Evolutionary conservation across 2,329 filamentous ascomycete genomes (phyloP).

Genomic region (Trichoderma atroviride): DNA sequence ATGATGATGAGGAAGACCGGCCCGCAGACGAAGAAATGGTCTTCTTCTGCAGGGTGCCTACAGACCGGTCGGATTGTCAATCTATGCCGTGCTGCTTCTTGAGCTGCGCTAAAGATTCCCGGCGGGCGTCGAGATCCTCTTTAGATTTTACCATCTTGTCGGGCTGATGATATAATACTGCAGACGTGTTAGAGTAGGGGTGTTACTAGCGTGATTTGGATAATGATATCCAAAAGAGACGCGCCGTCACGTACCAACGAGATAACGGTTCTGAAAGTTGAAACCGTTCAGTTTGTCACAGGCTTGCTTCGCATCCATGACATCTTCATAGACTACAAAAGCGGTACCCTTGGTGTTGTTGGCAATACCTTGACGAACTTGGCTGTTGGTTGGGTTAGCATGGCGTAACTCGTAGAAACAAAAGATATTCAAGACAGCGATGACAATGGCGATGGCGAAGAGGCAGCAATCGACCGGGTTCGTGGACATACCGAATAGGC

Average conservation of each 20-base stretch:
- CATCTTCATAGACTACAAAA: conserved; percentile 99
- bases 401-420: conserved; percentile 6
- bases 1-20: conserved; percentile 59
- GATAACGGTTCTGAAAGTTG: conserved; percentile 99
- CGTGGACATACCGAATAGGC: conserved; percentile 79
- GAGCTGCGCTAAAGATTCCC: conserved; percentile 96
- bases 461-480: background rate
- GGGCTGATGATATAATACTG: conserved; percentile 66
- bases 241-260: conserved; percentile 71
- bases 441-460: conserved; percentile 16
- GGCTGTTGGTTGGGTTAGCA: conserved; percentile 56
- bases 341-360: conserved; percentile 97
- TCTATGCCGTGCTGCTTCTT: conserved; percentile 98
- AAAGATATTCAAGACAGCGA: background rate
- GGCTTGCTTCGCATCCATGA: conserved; percentile 96
- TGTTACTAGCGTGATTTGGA: background rate
- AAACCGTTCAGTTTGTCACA: conserved; percentile 99
- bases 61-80: conserved; percentile 81
- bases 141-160: conserved; percentile 77
- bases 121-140: conserved; percentile 90
- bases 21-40: conserved; percentile 57
- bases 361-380: conserved; percentile 97
- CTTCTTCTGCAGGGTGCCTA: conserved; percentile 52
- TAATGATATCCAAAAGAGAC: background rate
- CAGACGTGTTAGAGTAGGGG: background rate